Evolutionary conservation across 768 basidiomycete species (phyloP), one percentile per base, ranked within the genome.

Genomic region (Xerocomellus chrysenteron): DNA sequence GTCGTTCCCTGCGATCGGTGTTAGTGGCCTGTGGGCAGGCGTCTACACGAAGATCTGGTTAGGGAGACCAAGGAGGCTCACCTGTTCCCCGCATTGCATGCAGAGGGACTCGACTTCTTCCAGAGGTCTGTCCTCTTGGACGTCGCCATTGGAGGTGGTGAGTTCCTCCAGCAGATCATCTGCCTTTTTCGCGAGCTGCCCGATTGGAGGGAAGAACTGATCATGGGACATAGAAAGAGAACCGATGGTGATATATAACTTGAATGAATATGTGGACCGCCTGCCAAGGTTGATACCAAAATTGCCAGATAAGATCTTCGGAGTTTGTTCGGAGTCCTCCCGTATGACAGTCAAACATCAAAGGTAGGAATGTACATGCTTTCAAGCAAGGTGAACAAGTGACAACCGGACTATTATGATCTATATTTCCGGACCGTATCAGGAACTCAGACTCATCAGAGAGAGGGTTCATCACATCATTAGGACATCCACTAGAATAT

Each of bases 51-150:
- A 35, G 44, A 39, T 62, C 21, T 28, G n/a, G 2, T 2, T 12
- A 26, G 28, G 21, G 30, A n/a, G 16, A 28, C 4, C 7, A 32
- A 5, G 37, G 21, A 14, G 68, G 69, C 82, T 69, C 61, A 91
- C 96, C 83, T 98, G 88, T 72, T 98, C 84, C 43, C 82, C 80
- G 68, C 97, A 99, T 70, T 82, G 82, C 92, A 98, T 96, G 75
- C 97, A 98, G 28, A 98, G 75, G 13, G 92, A 94, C 56, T 93
- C 90, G 57, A 98, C 80, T 73, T 92, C 87, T 63, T 94, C 82
- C 11, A 95, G 81, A 0, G 84, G 84, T 52, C 80, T 78, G 49
- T 61, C 63, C 28, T 59, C 69, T 35, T 79, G 80, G 13, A 75
- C 74, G 41, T 77, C 77, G 35, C 70, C 75, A 30, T 61, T 57